phyloP scores from a whole-genome alignment of 768 basidiomycete species.

The Mycena vulgaris region DNA sequence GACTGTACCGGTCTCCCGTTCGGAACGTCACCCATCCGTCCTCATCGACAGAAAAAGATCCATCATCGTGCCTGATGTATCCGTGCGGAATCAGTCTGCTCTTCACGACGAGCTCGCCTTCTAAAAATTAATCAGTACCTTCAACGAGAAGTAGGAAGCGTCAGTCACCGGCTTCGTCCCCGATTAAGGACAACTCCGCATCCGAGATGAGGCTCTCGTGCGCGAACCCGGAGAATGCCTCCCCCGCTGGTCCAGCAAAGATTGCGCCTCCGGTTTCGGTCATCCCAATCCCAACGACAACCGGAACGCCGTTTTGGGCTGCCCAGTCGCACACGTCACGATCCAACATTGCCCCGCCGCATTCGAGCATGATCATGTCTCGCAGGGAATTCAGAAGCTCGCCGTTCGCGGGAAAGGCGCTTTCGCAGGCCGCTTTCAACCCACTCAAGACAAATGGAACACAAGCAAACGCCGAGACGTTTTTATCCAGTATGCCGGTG shows the following conservation, averaged over 20 bases:
- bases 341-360: slow-evolving; percentile 28
- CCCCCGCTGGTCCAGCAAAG: slow-evolving; percentile 24
- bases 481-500: slow-evolving; percentile 17
- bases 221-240: slow-evolving; percentile 9
- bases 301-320: slow-evolving; percentile 3
- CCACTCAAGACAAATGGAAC: slow-evolving; percentile 31
- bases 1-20: slow-evolving; percentile 31
- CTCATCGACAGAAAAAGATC: slow-evolving; percentile 32
- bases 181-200: slow-evolving; percentile 24
- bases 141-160: neutral
- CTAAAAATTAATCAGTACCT: neutral
- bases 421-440: slow-evolving; percentile 29
- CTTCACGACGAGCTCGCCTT: slow-evolving; percentile 37
- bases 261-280: slow-evolving; percentile 34
- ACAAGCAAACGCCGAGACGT: slow-evolving; percentile 18
- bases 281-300: slow-evolving; percentile 36
- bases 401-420: neutral
- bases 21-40: slow-evolving; percentile 29
- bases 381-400: slow-evolving; percentile 15
- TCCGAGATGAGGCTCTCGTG: slow-evolving; percentile 17
- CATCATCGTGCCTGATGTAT: slow-evolving; percentile 30
- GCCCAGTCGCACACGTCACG: slow-evolving; percentile 22
- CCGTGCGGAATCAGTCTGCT: slow-evolving; percentile 28
- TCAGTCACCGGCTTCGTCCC: neutral
- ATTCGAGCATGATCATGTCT: slow-evolving; percentile 29